Percentiles rank a stretch among this genome's conserved stretches.
Conservation (phyloP, 768 basidiomycete species). For the Cystofilobasidium ferigula region DNA sequence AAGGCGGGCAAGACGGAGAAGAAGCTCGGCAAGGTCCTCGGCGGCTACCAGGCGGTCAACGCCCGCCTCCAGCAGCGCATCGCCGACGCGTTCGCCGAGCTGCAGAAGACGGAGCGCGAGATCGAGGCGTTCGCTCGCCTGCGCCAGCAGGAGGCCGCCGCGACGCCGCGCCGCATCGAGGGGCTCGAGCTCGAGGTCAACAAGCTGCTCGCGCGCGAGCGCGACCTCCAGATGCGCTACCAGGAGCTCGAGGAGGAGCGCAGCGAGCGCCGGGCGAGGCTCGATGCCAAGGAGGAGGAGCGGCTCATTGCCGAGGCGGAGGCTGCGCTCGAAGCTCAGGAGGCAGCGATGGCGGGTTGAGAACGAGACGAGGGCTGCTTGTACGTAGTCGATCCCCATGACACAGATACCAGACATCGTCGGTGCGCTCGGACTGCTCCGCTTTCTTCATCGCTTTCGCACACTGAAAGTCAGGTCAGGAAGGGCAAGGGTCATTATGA, state of each 20-base stretch:
- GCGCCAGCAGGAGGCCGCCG: slow-evolving; percentile 57
- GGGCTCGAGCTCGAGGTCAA: slow-evolving; percentile 81
- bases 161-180: slow-evolving; percentile 65
- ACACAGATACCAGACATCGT: no score
- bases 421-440: no score
- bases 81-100: slow-evolving; percentile 46
- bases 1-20: slow-evolving; percentile 80
- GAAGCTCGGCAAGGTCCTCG: slow-evolving; percentile 72
- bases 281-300: slow-evolving; percentile 57
- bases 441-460: no score
- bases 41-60: slow-evolving; percentile 78
- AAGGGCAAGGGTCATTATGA: no score
- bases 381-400: no score
- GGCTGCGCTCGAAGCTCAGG: slow-evolving; percentile 36
- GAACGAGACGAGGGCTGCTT: no score
- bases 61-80: slow-evolving; percentile 45
- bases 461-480: no score
- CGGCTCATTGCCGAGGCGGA: slow-evolving; percentile 37
- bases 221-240: slow-evolving; percentile 66
- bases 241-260: slow-evolving; percentile 64
- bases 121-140: slow-evolving; percentile 68
- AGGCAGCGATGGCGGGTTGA: slow-evolving; percentile 19
- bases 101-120: slow-evolving; percentile 57
- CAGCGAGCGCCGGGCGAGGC: slow-evolving; percentile 31
- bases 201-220: slow-evolving; percentile 62